A percentile compares a stretch with the other conserved stretches of the same genome.
Conservation (phyloP, 192 early-diverging fungal species). For the Coemansia guatemalensis region DNA sequence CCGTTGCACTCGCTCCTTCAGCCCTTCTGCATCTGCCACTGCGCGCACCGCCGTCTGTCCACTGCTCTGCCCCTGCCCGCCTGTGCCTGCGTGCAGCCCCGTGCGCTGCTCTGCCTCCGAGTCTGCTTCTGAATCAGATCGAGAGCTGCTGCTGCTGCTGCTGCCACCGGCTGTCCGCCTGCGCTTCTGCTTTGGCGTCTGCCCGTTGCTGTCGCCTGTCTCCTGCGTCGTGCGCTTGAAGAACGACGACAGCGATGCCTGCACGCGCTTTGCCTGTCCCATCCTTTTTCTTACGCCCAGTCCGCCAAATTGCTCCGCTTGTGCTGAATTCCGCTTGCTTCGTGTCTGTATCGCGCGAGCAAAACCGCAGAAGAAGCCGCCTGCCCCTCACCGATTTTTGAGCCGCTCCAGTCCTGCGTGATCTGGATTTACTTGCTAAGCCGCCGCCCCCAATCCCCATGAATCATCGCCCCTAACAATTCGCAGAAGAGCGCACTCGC, state of each 20-base stretch:
- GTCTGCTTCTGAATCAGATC: neutral
- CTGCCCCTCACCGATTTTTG: neutral
- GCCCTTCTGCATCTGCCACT: slow-evolving; percentile 22
- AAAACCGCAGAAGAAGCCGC: neutral
- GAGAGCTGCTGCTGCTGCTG: neutral
- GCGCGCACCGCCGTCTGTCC: slow-evolving; percentile 18
- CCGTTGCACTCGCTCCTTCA: slow-evolving; percentile 31
- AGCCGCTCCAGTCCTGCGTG: neutral
- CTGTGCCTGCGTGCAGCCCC: slow-evolving; percentile 12
- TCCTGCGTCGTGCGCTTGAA: slow-evolving; percentile 25
- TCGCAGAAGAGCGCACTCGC: neutral
- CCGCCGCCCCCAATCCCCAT: neutral
- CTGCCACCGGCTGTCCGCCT: neutral
- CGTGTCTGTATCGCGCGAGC: neutral
- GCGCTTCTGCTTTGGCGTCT: neutral
- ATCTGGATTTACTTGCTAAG: neutral
- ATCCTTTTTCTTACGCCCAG: slow-evolving; percentile 8
- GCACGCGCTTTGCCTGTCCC: slow-evolving; percentile 29
- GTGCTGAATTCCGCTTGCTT: neutral
- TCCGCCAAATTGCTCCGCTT: neutral
- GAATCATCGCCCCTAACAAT: neutral
- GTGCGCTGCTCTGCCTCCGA: neutral
- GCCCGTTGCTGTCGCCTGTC: neutral
- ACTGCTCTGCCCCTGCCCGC: slow-evolving; percentile 5
- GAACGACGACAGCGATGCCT: slow-evolving; percentile 49